Evolutionary conservation across 257 asterid species (phyloP).

Genomic region (Capsicum pubescens): DNA sequence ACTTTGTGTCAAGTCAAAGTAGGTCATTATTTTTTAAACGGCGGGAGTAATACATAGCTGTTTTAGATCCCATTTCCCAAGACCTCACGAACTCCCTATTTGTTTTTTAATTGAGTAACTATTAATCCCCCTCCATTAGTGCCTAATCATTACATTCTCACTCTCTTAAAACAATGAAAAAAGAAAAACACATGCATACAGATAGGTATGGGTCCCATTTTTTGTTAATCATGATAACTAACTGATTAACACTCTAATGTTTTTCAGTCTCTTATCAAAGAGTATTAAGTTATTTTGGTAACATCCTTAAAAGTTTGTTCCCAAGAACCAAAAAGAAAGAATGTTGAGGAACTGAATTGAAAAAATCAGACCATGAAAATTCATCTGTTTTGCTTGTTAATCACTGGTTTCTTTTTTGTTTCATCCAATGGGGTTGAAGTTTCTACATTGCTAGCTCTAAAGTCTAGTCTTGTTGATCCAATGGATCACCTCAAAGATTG

Average conservation of each 20-base stretch:
- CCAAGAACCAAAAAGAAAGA: slow-evolving; percentile 44
- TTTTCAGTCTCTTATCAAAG: slow-evolving; percentile 44
- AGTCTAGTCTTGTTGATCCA: slow-evolving; percentile 65
- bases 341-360: slow-evolving; percentile 17
- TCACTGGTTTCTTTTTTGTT: slow-evolving; percentile 53
- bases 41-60: slow-evolving; percentile 40
- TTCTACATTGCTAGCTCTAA: slow-evolving; percentile 54
- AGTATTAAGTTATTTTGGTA: slow-evolving; percentile 45
- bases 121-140: slow-evolving; percentile 35
- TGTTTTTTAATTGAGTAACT: slow-evolving; percentile 17
- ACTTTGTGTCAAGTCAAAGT: too few relatives aligned
- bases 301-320: slow-evolving; percentile 38
- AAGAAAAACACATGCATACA: slow-evolving; percentile 38
- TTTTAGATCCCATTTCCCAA: slow-evolving; percentile 50
- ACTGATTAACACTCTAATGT: slow-evolving; percentile 41
- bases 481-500: slow-evolving; percentile 52
- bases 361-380: slow-evolving; percentile 40
- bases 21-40: too few relatives aligned
- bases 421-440: slow-evolving; percentile 53
- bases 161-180: slow-evolving; percentile 26
- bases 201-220: slow-evolving; percentile 54
- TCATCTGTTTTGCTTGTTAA: slow-evolving; percentile 37
- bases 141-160: slow-evolving; percentile 46
- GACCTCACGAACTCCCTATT: slow-evolving; percentile 50
- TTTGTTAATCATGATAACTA: slow-evolving; percentile 41